Base-by-base conservation (phyloP, 139 green algal species). In the Parachlorella kessleri region DNA sequence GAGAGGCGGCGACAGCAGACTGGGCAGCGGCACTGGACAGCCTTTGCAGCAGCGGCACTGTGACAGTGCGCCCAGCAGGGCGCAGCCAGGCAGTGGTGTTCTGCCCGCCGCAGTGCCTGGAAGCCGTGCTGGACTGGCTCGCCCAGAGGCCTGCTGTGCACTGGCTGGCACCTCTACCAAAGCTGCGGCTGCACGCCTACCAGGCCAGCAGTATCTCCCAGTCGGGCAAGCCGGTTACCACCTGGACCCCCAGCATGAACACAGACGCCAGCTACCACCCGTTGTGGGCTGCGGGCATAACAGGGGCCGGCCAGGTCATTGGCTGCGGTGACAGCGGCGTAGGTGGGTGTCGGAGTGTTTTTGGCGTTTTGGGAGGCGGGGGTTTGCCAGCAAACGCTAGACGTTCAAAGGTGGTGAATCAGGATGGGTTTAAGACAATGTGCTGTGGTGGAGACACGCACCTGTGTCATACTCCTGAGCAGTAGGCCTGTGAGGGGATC, bases 241-340 rank as follows among this genome's bases (percentile, higher is more conserved):
- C 48, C 21, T 59, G 48, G 48, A 28, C 48, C 48, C 48, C 48
- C 48, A 59, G 48, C 21, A 18, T 39, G 33, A 73, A 40, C 42
- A 8, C 55, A 2, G 80, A 87, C 73, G 63, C 71, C 2, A 70
- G 38, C 2, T 37, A 78, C n/a, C 90, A 95, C 77, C 88, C 89
- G 1, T 72, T 97, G 5, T 98, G 94, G 94, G 69, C 71, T 3
- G 92, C 88, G 2, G 92, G 95, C 30, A 73, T 96, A 14, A 87
- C 72, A 1, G 86, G 95, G 21, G 23, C 81, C 4, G 77, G 83
- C 28, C 90, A 98, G 81, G 84, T 98, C 1, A 80, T 98, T 8
- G 96, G 95, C 53, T 87, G 92, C 40, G 96, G 96, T 2, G 96
- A 99, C 88, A 95, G 83, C 23, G 96, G 96, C 41, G 42, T 99